These are phyloP conservation scores for Tylopilus rubrobrunneus DNA, from an alignment of 768 basidiomycete species.

Conservation along the genomic window DNA sequence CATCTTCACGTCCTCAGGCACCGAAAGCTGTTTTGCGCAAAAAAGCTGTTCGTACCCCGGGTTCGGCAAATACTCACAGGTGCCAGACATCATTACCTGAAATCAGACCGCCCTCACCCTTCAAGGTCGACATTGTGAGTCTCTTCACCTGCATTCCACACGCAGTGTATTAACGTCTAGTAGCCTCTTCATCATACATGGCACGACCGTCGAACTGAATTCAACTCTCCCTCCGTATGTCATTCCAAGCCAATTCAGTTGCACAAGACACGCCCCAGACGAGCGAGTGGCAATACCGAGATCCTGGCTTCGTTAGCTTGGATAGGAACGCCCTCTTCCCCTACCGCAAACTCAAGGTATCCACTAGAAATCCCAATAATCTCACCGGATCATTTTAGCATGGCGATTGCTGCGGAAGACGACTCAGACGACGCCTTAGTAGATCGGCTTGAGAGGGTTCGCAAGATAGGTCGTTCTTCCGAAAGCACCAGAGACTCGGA, in stretches of 20 bases:
- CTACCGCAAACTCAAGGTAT: not conserved
- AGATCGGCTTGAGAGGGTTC: slow-evolving; percentile 43
- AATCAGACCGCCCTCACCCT: slow-evolving; percentile 24
- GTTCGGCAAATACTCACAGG: not conserved
- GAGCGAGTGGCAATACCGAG: slow-evolving; percentile 21
- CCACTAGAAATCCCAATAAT: not conserved
- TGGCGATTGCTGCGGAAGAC: slow-evolving; percentile 49
- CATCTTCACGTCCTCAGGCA: not conserved
- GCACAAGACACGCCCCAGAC: slow-evolving; percentile 4
- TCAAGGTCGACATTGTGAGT: slow-evolving; percentile 26
- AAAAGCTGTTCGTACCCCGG: not conserved
- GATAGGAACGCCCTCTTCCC: slow-evolving; percentile 19
- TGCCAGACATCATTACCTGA: slow-evolving; percentile 17
- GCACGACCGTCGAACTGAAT: slow-evolving; percentile 24
- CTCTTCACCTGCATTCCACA: not conserved
- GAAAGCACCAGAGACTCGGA: not conserved
- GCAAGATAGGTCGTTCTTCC: slow-evolving; percentile 18
- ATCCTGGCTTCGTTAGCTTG: slow-evolving; percentile 33
- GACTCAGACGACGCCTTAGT: slow-evolving; percentile 51
- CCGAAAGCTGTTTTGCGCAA: slow-evolving; percentile 5
- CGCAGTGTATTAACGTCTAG: slow-evolving; percentile 11
- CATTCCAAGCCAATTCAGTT: not conserved
- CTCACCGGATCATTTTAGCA: slow-evolving; percentile 10
- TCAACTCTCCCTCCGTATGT: slow-evolving; percentile 2
- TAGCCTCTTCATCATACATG: slow-evolving; percentile 30